Evolutionary conservation across 2,329 filamentous ascomycete genomes (phyloP), one percentile per base, ranked within the genome.

Genomic region (Didymellaceae sp.): DNA sequence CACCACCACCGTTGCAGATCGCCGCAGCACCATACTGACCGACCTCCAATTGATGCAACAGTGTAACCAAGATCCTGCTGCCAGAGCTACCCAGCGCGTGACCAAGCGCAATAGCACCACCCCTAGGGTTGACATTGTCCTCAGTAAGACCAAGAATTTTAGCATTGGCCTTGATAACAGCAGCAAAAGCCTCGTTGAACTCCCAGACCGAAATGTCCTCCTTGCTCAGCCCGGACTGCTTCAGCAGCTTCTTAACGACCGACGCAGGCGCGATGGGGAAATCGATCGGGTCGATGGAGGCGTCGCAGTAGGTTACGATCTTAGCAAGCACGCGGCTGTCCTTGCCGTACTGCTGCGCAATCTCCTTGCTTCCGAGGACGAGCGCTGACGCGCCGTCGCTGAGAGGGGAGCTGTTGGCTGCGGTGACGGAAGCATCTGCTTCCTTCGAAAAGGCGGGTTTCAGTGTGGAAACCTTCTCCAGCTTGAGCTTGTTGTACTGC

Each of bases 171-270:
- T 94, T 91, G 74, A 97, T 94, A 22, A 97, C 92, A 4, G 90
- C 90, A 21, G 94, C 93, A 71, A 99, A 99, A 0, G 94, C 94
- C 77, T 99, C 94, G 74, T 99, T 99, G 75, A 99, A 96, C 74
- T 97, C 94, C 93, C 94, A 97, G 17, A 97, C 79, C 5, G 93
- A 87, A 35, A 99, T 91, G 73, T 97, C 89, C 37, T 95, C 88
- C 75, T 92, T 91, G 58, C 85, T 90, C 61, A 99, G 92, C 9
- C 93, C 92, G 1, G 94, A 94, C 49, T 92, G 84, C 74, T 91
- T 84, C 41, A 99, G 81, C 9, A 92, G 92, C 64, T 97, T 85
- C 3, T 93, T 91, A 0, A 97, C 93, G 5, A 93, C 93, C 74
- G 95, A 92, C 30, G 94, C 83, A 1, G 94, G 94, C 1, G 94